These are phyloP conservation scores for Lentinus polychrous DNA, from an alignment of 1,284 basidiomycete genomes.

Conservation along the genomic window DNA sequence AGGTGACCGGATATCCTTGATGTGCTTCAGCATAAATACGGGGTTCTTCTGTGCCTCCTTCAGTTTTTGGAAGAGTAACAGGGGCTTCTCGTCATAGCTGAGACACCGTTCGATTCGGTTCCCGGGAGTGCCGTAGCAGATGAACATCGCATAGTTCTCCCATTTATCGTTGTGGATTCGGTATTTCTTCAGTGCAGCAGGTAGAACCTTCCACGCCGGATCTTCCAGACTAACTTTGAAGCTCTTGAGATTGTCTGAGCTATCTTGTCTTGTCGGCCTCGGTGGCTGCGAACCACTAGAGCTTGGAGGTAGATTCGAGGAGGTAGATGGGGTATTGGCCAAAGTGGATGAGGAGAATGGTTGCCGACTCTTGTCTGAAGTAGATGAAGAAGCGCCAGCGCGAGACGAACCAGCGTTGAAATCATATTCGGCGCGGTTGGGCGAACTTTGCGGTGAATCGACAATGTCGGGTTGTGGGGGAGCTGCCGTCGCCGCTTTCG, in stretches of 20 bases:
- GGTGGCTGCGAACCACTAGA: constrained; percentile 23
- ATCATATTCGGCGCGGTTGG: constrained; percentile 68
- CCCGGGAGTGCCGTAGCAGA: constrained; percentile 85
- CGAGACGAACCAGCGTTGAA: constrained; percentile 25
- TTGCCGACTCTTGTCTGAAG: constrained; percentile 18
- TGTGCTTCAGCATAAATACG: constrained; percentile 98
- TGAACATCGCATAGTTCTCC: constrained; percentile 99
- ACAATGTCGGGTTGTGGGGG: constrained; percentile 41
- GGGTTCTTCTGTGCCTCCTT: constrained; percentile 97
- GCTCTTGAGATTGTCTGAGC: constrained; percentile 74
- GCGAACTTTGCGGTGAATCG: constrained; percentile 74
- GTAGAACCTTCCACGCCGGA: constrained; percentile 96
- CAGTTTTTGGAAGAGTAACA: constrained; percentile 93
- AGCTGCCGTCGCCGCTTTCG: constrained; percentile 40
- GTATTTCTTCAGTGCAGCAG: constrained; percentile 97
- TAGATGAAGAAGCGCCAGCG: constrained; percentile 14
- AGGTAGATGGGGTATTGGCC: constrained; percentile 13
- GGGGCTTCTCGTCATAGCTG: constrained; percentile 96
- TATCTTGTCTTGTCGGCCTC: constrained; percentile 54
- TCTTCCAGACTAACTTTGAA: constrained; percentile 93
- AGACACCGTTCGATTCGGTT: constrained; percentile 89
- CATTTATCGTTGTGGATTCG: constrained; percentile 98
- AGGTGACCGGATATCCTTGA: constrained; percentile 96
- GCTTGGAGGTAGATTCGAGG: constrained; percentile 12
- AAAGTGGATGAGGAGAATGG: constrained; percentile 9